These are phyloP conservation scores for Penicillium sp. DNA, from an alignment of 2,329 filamentous ascomycete genomes.

Conservation along the genomic window DNA sequence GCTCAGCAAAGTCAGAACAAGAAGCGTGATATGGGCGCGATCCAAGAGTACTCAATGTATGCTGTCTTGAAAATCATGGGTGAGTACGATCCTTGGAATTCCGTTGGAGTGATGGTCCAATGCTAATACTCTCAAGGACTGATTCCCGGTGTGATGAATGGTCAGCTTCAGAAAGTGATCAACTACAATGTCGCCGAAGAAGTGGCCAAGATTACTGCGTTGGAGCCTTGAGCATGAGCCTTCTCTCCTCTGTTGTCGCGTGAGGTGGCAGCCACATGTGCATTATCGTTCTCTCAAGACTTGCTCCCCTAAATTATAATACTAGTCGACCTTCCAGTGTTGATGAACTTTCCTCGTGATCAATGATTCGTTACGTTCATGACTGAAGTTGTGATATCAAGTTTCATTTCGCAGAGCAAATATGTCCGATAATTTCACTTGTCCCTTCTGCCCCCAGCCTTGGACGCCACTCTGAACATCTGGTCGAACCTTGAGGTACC, in stretches of 20 bases:
- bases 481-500: slow-evolving; percentile 77
- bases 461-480: slow-evolving; percentile 71
- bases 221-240: neutral
- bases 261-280: neutral
- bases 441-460: slow-evolving; percentile 82
- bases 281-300: neutral
- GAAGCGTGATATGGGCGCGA: slow-evolving; percentile 36
- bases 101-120: neutral
- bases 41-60: slow-evolving; percentile 44
- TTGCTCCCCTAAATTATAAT: neutral
- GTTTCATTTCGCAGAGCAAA: slow-evolving; percentile 40
- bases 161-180: slow-evolving; percentile 9
- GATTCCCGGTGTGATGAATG: slow-evolving; percentile 23
- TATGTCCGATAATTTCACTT: slow-evolving; percentile 67
- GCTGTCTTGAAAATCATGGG: slow-evolving; percentile 39
- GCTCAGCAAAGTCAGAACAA: slow-evolving; percentile 35
- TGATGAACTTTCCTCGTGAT: neutral
- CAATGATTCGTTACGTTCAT: neutral
- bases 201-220: slow-evolving; percentile 6
- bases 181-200: slow-evolving; percentile 21
- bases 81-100: slow-evolving; percentile 14
- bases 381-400: neutral
- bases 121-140: slow-evolving; percentile 20
- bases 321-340: neutral
- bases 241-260: neutral